phyloP scores from a whole-genome alignment of 2,329 filamentous ascomycete genomes.

The Calonectria pseudoturangicola region DNA sequence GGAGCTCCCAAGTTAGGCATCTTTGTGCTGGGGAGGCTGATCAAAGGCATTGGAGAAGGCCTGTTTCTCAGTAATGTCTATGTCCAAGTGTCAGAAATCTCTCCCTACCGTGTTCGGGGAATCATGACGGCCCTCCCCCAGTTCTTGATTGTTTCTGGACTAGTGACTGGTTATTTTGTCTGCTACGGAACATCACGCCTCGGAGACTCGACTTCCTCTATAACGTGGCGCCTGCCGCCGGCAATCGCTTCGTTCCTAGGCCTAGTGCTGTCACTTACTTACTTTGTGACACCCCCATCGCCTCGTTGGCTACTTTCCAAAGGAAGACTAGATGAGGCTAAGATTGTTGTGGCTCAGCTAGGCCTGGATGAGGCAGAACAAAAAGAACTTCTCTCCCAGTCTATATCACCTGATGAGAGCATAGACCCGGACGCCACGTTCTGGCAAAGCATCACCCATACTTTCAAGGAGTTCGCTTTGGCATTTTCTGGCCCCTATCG shows the following conservation, averaged over 20 bases:
- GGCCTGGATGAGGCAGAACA: slow-evolving; percentile 65
- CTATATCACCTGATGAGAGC: slow-evolving; percentile 40
- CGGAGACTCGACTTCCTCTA: slow-evolving; percentile 57
- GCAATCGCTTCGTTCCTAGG: slow-evolving; percentile 61
- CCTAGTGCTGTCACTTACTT: slow-evolving; percentile 54
- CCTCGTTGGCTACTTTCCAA: slow-evolving; percentile 73
- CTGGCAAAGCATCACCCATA: slow-evolving; percentile 54
- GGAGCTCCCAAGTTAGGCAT: slow-evolving; percentile 63
- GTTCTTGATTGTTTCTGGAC: slow-evolving; percentile 69
- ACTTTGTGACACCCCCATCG: slow-evolving; percentile 67
- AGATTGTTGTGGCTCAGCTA: slow-evolving; percentile 61
- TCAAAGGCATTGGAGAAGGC: slow-evolving; percentile 75
- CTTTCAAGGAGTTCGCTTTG: slow-evolving; percentile 56
- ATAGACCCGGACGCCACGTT: slow-evolving; percentile 55
- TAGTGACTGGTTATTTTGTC: slow-evolving; percentile 75
- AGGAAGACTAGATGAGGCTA: slow-evolving; percentile 66
- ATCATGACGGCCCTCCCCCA: slow-evolving; percentile 72
- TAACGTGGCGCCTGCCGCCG: slow-evolving; percentile 75
- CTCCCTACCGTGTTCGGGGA: slow-evolving; percentile 70
- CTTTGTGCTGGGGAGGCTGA: slow-evolving; percentile 72
- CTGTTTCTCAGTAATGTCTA: slow-evolving; percentile 72
- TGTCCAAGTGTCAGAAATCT: slow-evolving; percentile 76
- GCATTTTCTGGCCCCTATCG: slow-evolving; percentile 63
- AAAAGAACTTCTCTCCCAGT: slow-evolving; percentile 60
- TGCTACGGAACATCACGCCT: slow-evolving; percentile 74